Conservation (phyloP, 176 grass and related monocot genomes). For the Hordeum vulgare region MorexV3_pseudomolecules_assembly NC_058521.1:585920104-585920603, state of each 20-base stretch:
- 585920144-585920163: too few species aligned
- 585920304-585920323: too few species aligned
- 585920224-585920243: too few species aligned
- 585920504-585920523: neutral
- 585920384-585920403: neutral
- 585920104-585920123: too few species aligned
- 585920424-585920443: neutral
- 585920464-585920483: neutral
- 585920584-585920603: conserved; percentile 2
- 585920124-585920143: too few species aligned
- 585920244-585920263: too few species aligned
- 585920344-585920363: neutral
- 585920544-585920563: neutral
- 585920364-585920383: neutral
- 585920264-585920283: too few species aligned
- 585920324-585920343: neutral
- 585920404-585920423: neutral
- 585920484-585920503: neutral
- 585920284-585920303: too few species aligned
- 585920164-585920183: too few species aligned
- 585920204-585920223: too few species aligned
- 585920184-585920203: too few species aligned
- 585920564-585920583: neutral
- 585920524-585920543: neutral
- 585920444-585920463: neutral